Conservation (phyloP, 495 filamentous ascomycete species). For the Penicillium argentinense region DNA sequence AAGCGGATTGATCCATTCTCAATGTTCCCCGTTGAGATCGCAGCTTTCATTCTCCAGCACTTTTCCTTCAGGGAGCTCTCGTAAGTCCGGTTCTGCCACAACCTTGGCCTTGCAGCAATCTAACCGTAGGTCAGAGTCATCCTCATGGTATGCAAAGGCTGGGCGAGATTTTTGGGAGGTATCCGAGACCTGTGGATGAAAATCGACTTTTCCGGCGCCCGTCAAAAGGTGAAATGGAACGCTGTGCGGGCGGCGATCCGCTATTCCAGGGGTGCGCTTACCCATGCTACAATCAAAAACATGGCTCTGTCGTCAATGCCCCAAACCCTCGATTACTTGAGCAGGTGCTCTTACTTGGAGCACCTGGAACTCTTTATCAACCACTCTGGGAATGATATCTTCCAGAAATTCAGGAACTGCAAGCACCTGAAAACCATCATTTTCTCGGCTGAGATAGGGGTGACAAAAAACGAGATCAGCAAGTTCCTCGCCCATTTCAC, state of each 20-base stretch:
- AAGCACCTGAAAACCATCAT: constrained; percentile 42
- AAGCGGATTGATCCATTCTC: constrained; percentile 47
- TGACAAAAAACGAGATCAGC: constrained; percentile 32
- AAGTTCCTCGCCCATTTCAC: constrained; percentile 40
- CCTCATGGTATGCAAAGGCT: constrained; percentile 53
- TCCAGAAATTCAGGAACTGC: constrained; percentile 31
- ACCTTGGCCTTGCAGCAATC: neutral
- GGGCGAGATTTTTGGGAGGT: constrained; percentile 47
- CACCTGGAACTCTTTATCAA: constrained; percentile 31
- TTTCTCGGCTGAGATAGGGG: constrained; percentile 32
- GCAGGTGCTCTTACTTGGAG: constrained; percentile 39
- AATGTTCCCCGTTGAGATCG: constrained; percentile 50
- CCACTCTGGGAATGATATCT: constrained; percentile 24
- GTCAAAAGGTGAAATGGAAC: constrained; percentile 34
- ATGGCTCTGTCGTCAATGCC: constrained; percentile 22
- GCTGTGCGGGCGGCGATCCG: constrained; percentile 47
- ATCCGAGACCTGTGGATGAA: constrained; percentile 48
- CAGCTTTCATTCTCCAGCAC: constrained; percentile 42
- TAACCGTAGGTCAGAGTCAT: constrained; percentile 33
- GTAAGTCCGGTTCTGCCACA: constrained; percentile 31
- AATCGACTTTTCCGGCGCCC: constrained; percentile 50
- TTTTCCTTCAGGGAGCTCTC: constrained; percentile 50
- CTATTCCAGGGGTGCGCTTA: constrained; percentile 39
- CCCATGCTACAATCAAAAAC: constrained; percentile 39
- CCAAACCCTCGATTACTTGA: constrained; percentile 33